phyloP scores from a whole-genome alignment of 257 asterid species.

The Capsicum pubescens region DNA sequence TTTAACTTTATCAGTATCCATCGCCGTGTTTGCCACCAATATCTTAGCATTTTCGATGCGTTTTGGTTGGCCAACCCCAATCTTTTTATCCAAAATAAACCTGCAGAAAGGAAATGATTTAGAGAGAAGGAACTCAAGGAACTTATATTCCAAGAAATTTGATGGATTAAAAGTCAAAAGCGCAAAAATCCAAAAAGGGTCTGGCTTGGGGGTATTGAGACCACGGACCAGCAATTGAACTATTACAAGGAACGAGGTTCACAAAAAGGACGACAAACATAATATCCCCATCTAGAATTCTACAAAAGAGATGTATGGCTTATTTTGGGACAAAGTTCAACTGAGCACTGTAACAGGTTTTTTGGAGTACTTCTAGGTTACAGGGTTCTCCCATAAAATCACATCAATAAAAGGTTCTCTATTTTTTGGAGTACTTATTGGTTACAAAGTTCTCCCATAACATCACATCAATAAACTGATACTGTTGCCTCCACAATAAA shows the following conservation, averaged over 20 bases:
- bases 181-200: not conserved
- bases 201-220: not conserved
- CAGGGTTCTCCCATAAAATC: too few species aligned
- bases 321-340: not conserved
- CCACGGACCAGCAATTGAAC: not conserved
- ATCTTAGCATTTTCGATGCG: slow-evolving; percentile 90
- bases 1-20: slow-evolving; percentile 95
- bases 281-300: not conserved
- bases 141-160: not conserved
- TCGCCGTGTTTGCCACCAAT: slow-evolving; percentile 89
- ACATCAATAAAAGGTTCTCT: too few species aligned
- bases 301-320: not conserved
- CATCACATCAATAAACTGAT: too few species aligned
- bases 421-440: too few species aligned
- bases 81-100: slow-evolving; percentile 89
- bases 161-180: not conserved
- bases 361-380: too few species aligned
- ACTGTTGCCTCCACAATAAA: not conserved
- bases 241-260: not conserved
- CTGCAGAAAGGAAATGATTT: slow-evolving; percentile 42
- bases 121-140: not conserved
- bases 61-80: slow-evolving; percentile 95
- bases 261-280: not conserved
- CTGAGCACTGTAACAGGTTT: not conserved
- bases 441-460: too few species aligned